A percentile compares a stretch with the other conserved stretches of the same genome.
Conservation (phyloP, 2,329 filamentous ascomycete genomes). For the Aureobasidium musti region DNA sequence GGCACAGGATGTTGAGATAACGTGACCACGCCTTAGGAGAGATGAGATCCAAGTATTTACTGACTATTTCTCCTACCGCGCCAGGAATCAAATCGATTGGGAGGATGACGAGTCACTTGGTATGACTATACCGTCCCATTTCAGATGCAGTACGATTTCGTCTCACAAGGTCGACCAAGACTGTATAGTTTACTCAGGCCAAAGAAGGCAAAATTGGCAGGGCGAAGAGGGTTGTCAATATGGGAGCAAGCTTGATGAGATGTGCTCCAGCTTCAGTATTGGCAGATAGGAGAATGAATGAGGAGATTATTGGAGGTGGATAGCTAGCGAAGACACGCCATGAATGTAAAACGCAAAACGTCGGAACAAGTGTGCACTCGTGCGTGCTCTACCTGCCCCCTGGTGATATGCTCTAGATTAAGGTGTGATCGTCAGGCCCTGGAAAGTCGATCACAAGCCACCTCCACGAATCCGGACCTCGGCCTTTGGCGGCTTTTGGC, state of each 20-base stretch:
- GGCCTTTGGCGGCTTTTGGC: conserved; percentile 13
- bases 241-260: conserved; percentile 11
- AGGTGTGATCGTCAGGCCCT: background rate
- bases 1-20: background rate
- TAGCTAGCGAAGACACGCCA: background rate
- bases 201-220: background rate
- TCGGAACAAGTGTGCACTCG: background rate
- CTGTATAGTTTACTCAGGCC: conserved; percentile 8
- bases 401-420: background rate
- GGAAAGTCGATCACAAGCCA: conserved; percentile 13
- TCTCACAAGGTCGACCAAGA: background rate
- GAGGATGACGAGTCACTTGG: background rate
- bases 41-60: conserved; percentile 1
- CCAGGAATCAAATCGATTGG: background rate
- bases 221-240: conserved; percentile 2
- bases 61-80: conserved; percentile 1
- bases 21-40: conserved; percentile 19
- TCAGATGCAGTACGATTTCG: background rate
- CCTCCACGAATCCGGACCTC: conserved; percentile 12
- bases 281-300: conserved; percentile 2
- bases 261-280: conserved; percentile 17
- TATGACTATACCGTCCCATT: background rate
- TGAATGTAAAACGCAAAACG: conserved; percentile 8
- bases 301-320: conserved; percentile 5
- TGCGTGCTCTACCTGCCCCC: background rate